phyloP scores from a whole-genome alignment of 345 rosid genomes.

The Populus euphratica region DNA sequence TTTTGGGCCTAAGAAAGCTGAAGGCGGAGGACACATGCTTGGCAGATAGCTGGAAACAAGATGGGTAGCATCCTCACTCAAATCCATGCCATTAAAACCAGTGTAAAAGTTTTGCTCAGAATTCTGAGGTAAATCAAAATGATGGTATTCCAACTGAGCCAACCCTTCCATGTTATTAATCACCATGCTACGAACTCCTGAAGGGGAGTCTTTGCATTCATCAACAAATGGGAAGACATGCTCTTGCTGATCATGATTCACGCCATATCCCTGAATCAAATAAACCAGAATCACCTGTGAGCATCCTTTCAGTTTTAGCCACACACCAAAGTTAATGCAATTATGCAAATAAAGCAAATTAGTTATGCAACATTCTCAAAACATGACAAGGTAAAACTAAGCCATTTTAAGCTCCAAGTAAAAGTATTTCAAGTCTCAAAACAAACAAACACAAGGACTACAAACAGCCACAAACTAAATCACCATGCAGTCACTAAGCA shows the following conservation, averaged over 20 bases:
- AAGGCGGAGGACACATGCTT: conserved; percentile 71
- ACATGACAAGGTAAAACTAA: background rate
- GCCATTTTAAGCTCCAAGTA: background rate
- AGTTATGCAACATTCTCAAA: background rate
- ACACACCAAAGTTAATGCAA: background rate
- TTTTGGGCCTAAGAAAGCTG: conserved; percentile 95
- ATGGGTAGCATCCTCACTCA: conserved; percentile 48
- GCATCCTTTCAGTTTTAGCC: conserved; percentile 7
- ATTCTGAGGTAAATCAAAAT: conserved; percentile 64
- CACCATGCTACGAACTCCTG: conserved; percentile 26
- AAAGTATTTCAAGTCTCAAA: background rate
- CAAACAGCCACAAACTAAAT: background rate
- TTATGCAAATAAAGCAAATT: background rate
- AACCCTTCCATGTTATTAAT: conserved; percentile 44
- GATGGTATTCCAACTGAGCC: conserved; percentile 53
- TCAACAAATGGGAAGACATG: conserved; percentile 45
- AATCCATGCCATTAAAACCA: conserved; percentile 41
- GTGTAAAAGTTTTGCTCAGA: conserved; percentile 57
- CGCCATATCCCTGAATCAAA: conserved; percentile 46
- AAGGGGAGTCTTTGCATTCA: conserved; percentile 52
- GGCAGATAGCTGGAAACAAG: conserved; percentile 57
- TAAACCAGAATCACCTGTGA: conserved; percentile 12
- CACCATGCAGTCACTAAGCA: background rate
- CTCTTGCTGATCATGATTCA: conserved; percentile 59
- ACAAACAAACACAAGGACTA: background rate